These are phyloP conservation scores for Albifimbria verrucaria DNA, from an alignment of 2,329 filamentous ascomycete species.

Conservation along the genomic window DNA sequence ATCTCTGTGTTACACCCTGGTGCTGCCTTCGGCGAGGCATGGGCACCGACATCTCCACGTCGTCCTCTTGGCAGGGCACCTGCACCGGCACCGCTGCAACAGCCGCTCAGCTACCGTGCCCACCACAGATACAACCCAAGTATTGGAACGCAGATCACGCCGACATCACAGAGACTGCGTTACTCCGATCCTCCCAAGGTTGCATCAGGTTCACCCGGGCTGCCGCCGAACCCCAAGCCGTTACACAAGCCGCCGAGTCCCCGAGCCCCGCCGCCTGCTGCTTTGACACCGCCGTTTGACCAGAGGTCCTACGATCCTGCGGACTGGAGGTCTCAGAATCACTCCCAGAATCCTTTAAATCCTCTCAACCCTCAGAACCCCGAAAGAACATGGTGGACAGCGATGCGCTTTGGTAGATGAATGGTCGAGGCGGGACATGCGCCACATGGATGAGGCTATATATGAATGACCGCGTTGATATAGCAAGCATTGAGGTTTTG, in stretches of 20 bases:
- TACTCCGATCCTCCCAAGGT: slow-evolving; percentile 17
- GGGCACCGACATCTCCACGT: slow-evolving; percentile 35
- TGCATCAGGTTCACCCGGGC: slow-evolving; percentile 22
- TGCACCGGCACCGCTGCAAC: slow-evolving; percentile 12
- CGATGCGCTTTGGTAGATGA: slow-evolving; percentile 14
- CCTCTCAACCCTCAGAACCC: no score
- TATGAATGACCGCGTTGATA: no score
- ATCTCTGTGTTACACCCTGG: slow-evolving; percentile 36
- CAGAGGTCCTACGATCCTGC: slow-evolving; percentile 10
- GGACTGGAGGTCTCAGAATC: slow-evolving; percentile 4
- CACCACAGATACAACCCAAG: slow-evolving; percentile 31
- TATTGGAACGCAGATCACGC: slow-evolving; percentile 27
- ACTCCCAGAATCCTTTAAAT: no score
- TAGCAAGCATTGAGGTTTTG: no score
- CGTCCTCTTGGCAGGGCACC: slow-evolving; percentile 14
- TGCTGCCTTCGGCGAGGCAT: slow-evolving; percentile 34
- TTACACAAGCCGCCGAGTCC: slow-evolving; percentile 16
- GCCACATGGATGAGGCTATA: no score
- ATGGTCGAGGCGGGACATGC: neutral
- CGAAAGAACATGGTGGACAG: slow-evolving; percentile 13
- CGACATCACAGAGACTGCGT: slow-evolving; percentile 16
- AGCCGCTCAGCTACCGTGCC: slow-evolving; percentile 16
- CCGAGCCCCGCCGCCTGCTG: slow-evolving; percentile 10
- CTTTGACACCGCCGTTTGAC: slow-evolving; percentile 6
- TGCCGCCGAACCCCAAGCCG: slow-evolving; percentile 25